Conservation (phyloP, 2,329 filamentous ascomycete species). For the Exophiala xenobiotica region DNA sequence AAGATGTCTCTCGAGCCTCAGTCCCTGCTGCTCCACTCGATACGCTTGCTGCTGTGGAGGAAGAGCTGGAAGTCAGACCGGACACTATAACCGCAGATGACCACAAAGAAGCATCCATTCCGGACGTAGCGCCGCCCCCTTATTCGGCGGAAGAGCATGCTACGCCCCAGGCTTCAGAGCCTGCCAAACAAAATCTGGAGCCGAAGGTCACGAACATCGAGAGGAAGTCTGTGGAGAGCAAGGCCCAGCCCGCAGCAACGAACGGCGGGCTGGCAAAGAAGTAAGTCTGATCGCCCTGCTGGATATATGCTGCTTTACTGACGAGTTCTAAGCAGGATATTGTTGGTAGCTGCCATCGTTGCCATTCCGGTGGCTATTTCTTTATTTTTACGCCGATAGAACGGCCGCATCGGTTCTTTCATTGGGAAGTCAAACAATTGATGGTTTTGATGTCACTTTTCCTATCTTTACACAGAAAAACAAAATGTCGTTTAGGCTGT, state of each 20-base stretch:
- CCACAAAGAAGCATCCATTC: conserved; percentile 18
- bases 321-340: conserved; percentile 7
- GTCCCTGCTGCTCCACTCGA: background rate
- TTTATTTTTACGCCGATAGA: conserved; percentile 17
- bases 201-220: background rate
- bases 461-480: background rate
- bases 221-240: background rate
- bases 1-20: background rate
- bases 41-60: background rate
- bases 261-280: background rate
- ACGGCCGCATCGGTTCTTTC: background rate
- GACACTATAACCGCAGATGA: background rate
- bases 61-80: background rate
- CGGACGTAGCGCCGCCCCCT: conserved; percentile 24
- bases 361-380: conserved; percentile 19
- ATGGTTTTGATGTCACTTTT: background rate
- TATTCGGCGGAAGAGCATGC: conserved; percentile 14
- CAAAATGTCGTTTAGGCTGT: too few species aligned
- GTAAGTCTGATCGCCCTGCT: background rate
- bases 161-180: background rate
- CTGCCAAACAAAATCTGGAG: background rate
- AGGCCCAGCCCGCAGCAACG: background rate
- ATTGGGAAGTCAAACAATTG: too few species aligned
- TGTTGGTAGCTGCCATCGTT: conserved; percentile 16
- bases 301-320: background rate